These are phyloP conservation scores for Amauroascus niger DNA, from an alignment of 2,329 filamentous ascomycete species.

Conservation along the genomic window DNA sequence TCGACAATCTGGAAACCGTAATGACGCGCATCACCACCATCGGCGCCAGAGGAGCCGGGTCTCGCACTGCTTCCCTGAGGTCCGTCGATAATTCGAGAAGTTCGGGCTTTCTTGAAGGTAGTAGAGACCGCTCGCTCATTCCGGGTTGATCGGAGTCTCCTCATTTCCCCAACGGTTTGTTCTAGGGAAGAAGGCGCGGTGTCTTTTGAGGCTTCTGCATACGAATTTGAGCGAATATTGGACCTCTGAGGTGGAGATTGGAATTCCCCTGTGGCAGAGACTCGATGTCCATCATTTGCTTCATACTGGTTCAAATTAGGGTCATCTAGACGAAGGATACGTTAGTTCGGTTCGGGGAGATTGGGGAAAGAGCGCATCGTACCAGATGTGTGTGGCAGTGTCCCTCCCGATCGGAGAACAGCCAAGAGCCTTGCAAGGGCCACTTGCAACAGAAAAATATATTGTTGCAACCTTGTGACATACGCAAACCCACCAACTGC, in stretches of 20 bases:
- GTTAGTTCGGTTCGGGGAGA: conserved; percentile 13
- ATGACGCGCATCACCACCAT: conserved; percentile 41
- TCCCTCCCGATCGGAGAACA: conserved; percentile 73
- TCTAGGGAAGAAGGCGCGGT: conserved; percentile 72
- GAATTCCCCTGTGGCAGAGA: conserved; percentile 41
- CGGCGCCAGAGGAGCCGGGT: conserved; percentile 54
- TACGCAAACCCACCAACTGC: conserved; percentile 56
- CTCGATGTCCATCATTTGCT: conserved; percentile 53
- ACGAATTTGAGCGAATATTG: conserved; percentile 64
- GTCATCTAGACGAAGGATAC: conserved; percentile 47
- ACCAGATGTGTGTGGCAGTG: conserved; percentile 62
- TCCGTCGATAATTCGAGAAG: conserved; percentile 85
- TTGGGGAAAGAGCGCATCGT: conserved; percentile 23
- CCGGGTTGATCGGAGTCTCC: conserved; percentile 79
- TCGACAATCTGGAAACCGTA: conserved; percentile 68
- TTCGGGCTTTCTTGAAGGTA: conserved; percentile 79
- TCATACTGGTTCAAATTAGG: conserved; percentile 58
- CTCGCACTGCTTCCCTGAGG: conserved; percentile 59
- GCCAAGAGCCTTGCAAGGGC: conserved; percentile 81
- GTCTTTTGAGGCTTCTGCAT: conserved; percentile 52
- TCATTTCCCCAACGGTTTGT: conserved; percentile 91
- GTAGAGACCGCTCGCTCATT: conserved; percentile 91
- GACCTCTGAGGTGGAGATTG: conserved; percentile 47
- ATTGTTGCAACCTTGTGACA: conserved; percentile 83
- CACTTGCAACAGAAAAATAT: conserved; percentile 83